Base-by-base conservation (phyloP, 129 eudicot genomes). In the Ambrosia trifida region DNA sequence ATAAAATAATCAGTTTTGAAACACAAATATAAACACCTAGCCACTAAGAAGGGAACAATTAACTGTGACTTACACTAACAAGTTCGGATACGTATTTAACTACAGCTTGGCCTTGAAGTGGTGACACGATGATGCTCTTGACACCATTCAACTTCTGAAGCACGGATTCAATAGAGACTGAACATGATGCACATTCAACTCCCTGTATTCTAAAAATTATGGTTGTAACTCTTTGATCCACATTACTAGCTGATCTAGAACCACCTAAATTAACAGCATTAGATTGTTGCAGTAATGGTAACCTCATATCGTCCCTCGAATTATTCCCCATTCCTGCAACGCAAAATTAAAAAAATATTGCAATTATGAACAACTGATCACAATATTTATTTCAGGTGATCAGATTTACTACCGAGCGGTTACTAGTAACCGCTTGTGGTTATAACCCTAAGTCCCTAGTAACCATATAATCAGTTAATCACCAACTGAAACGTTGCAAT, bases 51-150 rank as follows among this genome's bases (percentile, higher is more conserved):
- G 41, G 20, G 13, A 45, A 11, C 32, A 8, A 1, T 50, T 13
- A 33, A 13, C 2, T 54, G 17, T 47, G 51, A 68, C 96, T 89
- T 75, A 93, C 98, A 79, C 46, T 69, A 56, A 91, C 69, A 40
- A 83, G 68, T 64, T 83, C 76, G 18, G 96, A 85, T 45, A 76
- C 30, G 77, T 79, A 86, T 85, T 78, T 88, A 41, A 91, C 94
- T 9, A 91, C 86, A 68, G 85, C 75, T 78, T 86, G 94, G 54
- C 98, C 96, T 83, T 89, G 89, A 76, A 88, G 74, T 14, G 87
- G 79, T 69, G 96, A 91, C n/a, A 91, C 85, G 61, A 38, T 72
- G n/a, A 83, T 83, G 67, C 83, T 83, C 61, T 74, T 56, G 17
- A 91, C 84, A 2, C 98, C 98, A 65, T 86, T 71, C 64, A 86